phyloP scores from a whole-genome alignment of 345 rosid genomes.

The Populus ilicifolia region DNA sequence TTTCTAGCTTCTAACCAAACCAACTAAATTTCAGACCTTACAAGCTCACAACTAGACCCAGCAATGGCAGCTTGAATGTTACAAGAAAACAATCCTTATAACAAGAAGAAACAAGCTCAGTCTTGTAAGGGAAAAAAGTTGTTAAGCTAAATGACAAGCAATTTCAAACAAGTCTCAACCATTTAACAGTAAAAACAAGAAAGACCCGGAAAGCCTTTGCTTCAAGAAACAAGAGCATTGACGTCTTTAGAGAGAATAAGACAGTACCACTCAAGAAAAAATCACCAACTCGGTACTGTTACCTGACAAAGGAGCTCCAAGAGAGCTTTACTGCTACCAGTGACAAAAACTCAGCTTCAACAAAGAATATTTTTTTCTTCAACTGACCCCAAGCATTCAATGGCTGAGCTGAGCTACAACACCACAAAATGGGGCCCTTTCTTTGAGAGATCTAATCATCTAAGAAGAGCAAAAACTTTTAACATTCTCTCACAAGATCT shows the following conservation, averaged over 20 bases:
- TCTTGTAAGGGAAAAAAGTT: background rate
- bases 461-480: slow-evolving; percentile 10
- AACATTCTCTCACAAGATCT: slow-evolving; percentile 39
- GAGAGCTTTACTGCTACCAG: slow-evolving; percentile 23
- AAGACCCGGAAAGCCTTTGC: slow-evolving; percentile 1
- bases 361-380: slow-evolving; percentile 26
- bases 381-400: slow-evolving; percentile 38
- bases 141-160: slow-evolving; percentile 5
- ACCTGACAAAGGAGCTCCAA: slow-evolving; percentile 25
- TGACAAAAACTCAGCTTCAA: slow-evolving; percentile 21
- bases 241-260: background rate
- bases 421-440: slow-evolving; percentile 24
- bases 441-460: slow-evolving; percentile 33
- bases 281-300: slow-evolving; percentile 4
- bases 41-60: slow-evolving; percentile 3
- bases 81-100: background rate
- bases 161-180: slow-evolving; percentile 9
- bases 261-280: background rate
- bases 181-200: background rate
- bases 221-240: slow-evolving; percentile 3
- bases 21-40: slow-evolving; percentile 19
- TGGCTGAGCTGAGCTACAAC: slow-evolving; percentile 25
- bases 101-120: slow-evolving; percentile 10
- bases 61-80: slow-evolving; percentile 3
- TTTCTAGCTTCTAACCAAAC: slow-evolving; percentile 12